These are phyloP conservation scores for Nicotiana sylvestris DNA, from an alignment of 257 asterid genomes.

Conservation along the genomic window DNA sequence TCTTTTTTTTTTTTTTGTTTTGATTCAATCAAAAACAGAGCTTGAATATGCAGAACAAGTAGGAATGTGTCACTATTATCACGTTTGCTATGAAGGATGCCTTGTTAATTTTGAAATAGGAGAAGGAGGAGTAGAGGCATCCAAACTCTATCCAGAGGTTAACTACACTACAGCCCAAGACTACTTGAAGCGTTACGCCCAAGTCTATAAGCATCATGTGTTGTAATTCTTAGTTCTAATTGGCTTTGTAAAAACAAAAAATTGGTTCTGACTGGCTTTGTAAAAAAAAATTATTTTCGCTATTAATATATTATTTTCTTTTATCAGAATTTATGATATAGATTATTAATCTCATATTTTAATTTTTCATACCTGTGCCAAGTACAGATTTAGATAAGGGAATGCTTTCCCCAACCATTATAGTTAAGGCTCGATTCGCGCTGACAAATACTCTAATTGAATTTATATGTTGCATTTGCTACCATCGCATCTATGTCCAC, in stretches of 20 bases:
- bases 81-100: conserved; percentile 31
- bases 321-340: too few relatives aligned
- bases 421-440: background rate
- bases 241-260: background rate
- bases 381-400: background rate
- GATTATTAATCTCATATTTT: too few relatives aligned
- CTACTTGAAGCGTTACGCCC: conserved; percentile 22
- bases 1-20: background rate
- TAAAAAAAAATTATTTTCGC: too few relatives aligned
- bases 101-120: conserved; percentile 27
- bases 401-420: background rate
- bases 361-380: too few relatives aligned
- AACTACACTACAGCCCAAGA: conserved; percentile 19
- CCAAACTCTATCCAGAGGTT: conserved; percentile 26
- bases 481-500: too few relatives aligned
- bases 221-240: background rate
- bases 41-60: conserved; percentile 26
- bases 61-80: conserved; percentile 27
- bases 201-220: background rate
- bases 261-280: too few relatives aligned
- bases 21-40: background rate
- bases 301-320: too few relatives aligned
- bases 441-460: too few relatives aligned
- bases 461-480: too few relatives aligned
- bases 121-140: conserved; percentile 34